These are phyloP conservation scores for Epithele typhae DNA, from an alignment of 768 basidiomycete genomes.

Conservation along the genomic window DNA sequence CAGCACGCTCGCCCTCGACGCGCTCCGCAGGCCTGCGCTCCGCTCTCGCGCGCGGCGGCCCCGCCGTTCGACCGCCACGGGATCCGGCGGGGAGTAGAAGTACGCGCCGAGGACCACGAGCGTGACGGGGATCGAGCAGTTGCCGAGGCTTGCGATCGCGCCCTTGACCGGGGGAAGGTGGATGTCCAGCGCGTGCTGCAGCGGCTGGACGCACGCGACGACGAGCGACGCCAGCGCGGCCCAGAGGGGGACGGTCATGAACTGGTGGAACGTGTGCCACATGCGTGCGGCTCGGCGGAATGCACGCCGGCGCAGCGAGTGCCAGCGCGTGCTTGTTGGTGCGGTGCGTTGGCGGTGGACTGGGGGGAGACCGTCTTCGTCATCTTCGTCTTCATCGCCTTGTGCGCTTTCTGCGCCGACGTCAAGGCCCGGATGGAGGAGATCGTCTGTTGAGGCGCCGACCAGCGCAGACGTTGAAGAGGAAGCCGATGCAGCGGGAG, in stretches of 20 bases:
- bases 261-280: conserved; percentile 48
- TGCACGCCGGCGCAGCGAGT: conserved; percentile 24
- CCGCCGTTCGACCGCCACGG: conserved; percentile 11
- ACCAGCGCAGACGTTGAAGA: no score
- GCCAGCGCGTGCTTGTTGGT: conserved; percentile 19
- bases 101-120: conserved; percentile 91
- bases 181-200: conserved; percentile 67
- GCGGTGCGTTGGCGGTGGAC: conserved; percentile 10
- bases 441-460: no score
- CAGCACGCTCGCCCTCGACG: conserved; percentile 29
- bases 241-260: conserved; percentile 90
- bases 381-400: conserved; percentile 20
- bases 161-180: conserved; percentile 65
- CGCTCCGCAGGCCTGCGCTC: conserved; percentile 10
- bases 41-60: neutral
- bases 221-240: conserved; percentile 70
- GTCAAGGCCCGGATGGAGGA: conserved; percentile 3
- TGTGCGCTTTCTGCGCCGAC: conserved; percentile 18
- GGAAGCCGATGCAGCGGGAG: neutral
- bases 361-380: conserved; percentile 16
- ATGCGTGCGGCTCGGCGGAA: conserved; percentile 23
- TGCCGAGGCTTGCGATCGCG: conserved; percentile 63
- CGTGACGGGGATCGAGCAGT: conserved; percentile 84
- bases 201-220: conserved; percentile 70
- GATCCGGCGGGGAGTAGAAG: conserved; percentile 53